phyloP scores from a whole-genome alignment of 116 monocot genomes.

The Posidonia oceanica region DNA sequence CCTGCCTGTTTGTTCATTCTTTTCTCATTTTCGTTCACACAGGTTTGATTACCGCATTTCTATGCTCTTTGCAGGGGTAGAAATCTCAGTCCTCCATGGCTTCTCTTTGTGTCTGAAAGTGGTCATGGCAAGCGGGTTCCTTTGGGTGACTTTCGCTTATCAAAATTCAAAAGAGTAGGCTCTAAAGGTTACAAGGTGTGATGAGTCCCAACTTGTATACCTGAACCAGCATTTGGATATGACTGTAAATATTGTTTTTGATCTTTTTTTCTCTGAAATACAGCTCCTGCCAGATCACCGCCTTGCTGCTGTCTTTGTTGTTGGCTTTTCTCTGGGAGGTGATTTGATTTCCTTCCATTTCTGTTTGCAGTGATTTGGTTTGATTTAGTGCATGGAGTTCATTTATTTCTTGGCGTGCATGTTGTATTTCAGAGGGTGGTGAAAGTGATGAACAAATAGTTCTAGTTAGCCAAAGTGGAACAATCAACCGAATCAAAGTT shows the following conservation, averaged over 20 bases:
- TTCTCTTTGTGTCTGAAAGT: conserved; percentile 85
- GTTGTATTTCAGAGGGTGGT: conserved; percentile 59
- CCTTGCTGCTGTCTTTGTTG: conserved; percentile 88
- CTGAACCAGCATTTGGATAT: too few relatives aligned
- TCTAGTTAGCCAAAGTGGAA: conserved; percentile 93
- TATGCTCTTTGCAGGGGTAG: conserved; percentile 33
- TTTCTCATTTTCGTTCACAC: neutral
- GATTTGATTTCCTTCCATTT: neutral
- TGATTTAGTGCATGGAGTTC: neutral
- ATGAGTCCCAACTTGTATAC: neutral
- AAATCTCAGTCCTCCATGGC: conserved; percentile 71
- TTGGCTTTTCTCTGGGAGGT: conserved; percentile 80
- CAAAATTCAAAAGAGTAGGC: conserved; percentile 69
- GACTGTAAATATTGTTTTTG: too few relatives aligned
- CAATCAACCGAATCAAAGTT: conserved; percentile 89
- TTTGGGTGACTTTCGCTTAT: conserved; percentile 56
- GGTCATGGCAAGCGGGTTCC: conserved; percentile 90
- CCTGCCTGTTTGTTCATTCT: neutral
- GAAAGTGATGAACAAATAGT: conserved; percentile 92
- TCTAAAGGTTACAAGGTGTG: conserved; percentile 82
- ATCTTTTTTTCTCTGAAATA: neutral
- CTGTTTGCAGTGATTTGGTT: neutral
- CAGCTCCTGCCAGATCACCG: conserved; percentile 59
- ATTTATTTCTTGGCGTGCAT: neutral
- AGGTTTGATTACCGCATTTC: too few relatives aligned